Percentiles rank a stretch among this genome's conserved stretches.
These are phyloP conservation scores for Fraxinus ornus DNA, from an alignment of 305 asterid genomes.

Conservation along the genomic window DNA sequence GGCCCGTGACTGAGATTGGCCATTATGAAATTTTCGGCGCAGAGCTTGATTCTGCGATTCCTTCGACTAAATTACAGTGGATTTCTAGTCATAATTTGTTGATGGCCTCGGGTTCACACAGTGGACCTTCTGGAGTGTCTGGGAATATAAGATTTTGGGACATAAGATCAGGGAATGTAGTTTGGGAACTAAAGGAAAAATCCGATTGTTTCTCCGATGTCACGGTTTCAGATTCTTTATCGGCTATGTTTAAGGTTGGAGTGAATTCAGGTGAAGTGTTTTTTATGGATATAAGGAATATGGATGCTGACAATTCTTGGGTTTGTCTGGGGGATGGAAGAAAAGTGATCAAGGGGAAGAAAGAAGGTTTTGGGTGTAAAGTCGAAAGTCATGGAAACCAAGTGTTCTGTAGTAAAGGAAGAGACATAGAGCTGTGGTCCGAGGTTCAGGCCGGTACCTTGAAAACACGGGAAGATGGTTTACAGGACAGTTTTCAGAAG, in stretches of 20 bases:
- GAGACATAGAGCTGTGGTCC: slow-evolving; percentile 72
- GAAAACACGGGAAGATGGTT: slow-evolving; percentile 14
- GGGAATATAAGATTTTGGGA: slow-evolving; percentile 90
- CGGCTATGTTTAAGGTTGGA: slow-evolving; percentile 72
- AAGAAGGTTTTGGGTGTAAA: slow-evolving; percentile 70
- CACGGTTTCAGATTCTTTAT: slow-evolving; percentile 47
- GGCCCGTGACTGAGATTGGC: slow-evolving; percentile 54
- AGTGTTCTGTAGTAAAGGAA: slow-evolving; percentile 71
- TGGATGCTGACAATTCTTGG: slow-evolving; percentile 56
- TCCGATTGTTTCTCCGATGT: slow-evolving; percentile 84
- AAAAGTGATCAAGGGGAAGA: slow-evolving; percentile 66
- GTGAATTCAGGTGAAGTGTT: slow-evolving; percentile 73
- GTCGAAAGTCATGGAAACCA: slow-evolving; percentile 77
- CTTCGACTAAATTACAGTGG: slow-evolving; percentile 84
- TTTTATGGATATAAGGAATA: slow-evolving; percentile 62
- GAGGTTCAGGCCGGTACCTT: slow-evolving; percentile 54
- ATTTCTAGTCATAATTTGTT: slow-evolving; percentile 58
- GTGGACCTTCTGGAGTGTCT: slow-evolving; percentile 75
- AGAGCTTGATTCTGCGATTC: slow-evolving; percentile 80
- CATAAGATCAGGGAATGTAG: slow-evolving; percentile 66
- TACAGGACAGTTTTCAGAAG: slow-evolving; percentile 55
- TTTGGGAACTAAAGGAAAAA: slow-evolving; percentile 66
- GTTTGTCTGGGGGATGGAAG: slow-evolving; percentile 61
- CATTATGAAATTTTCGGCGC: slow-evolving; percentile 87
- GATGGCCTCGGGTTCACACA: slow-evolving; percentile 94